phyloP scores from a whole-genome alignment of 257 asterid genomes.

The Coffea canephora region DNA sequence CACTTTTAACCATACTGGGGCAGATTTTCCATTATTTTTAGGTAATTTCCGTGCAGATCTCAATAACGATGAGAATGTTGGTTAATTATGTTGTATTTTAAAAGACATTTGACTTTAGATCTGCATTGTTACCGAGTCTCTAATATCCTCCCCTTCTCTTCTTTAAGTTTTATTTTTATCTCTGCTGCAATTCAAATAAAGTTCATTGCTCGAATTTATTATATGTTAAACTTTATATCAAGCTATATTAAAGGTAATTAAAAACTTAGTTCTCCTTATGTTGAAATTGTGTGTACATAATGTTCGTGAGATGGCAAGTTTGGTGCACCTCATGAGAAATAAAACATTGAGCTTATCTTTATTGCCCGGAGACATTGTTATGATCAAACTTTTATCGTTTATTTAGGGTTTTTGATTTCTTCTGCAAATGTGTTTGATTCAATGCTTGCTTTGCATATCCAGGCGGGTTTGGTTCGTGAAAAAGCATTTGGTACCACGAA shows the following conservation, averaged over 20 bases:
- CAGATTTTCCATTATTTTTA: not conserved
- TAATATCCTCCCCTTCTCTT: not conserved
- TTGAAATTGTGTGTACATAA: not conserved
- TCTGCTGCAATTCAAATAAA: not conserved
- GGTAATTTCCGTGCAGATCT: not conserved
- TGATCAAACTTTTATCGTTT: not conserved
- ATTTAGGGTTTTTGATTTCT: not conserved
- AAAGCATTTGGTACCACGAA: conserved; percentile 93
- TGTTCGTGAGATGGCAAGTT: no score
- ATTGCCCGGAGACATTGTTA: not conserved
- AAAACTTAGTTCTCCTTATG: not conserved
- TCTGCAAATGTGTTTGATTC: not conserved
- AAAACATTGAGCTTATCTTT: not conserved
- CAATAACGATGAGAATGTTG: not conserved
- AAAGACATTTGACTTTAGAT: not conserved
- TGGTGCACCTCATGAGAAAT: not conserved
- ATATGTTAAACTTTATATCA: not conserved
- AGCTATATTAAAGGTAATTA: not conserved
- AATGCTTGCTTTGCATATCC: conserved; percentile 19
- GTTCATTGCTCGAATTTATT: not conserved
- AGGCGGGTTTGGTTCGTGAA: conserved; percentile 98
- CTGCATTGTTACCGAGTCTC: not conserved
- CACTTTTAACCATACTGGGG: not conserved
- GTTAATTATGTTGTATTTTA: not conserved
- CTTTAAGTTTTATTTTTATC: not conserved